Evolutionary conservation across 352 stramenopile genomes (phyloP), one percentile per base, ranked within the genome.

Genomic region (Globisporangium viniferum): DNA sequence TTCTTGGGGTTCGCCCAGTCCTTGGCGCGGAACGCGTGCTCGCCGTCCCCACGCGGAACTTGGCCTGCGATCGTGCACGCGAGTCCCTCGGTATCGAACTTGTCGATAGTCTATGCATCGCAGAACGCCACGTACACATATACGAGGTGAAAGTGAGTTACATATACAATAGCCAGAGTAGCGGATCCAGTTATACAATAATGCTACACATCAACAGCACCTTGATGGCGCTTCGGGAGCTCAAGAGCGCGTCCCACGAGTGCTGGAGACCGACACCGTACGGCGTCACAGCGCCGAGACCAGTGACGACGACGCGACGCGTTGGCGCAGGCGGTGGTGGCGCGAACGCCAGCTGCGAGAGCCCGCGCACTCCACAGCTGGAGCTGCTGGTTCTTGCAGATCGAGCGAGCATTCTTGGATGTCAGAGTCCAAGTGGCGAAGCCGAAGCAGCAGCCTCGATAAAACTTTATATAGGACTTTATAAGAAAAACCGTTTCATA

Each of bases 241-340:
- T 70, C 27, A 98, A 68, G 31, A 98, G 70, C 51, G 81, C 80
- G 15, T 96, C 77, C 91, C 91, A 98, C 22, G 88, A 88, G 56
- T 76, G 79, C 59, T 86, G 66, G 20, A 97, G 82, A 46, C 92
- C 90, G 10, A 97, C 82, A 41, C 91, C 94, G 54, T 97, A 92
- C 1, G 94, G 94, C 27, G 89, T 97, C 55, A 98, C 90, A 6
- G 92, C 86, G 20, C 94, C 94, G 10, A 98, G 56, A 8, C 94
- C 94, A 35, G 94, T 98, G 18, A 98, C 90, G 5, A 98, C 94
- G 18, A 98, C 94, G 27, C 92, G 86, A 6, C 93, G 83, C 35
- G 68, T 86, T 12, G 83, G 80, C 10, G 79, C 70, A 7, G 82
- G 64, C 4, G 88, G 88, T 0, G 81, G 88, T 24, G 86, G 74